These are phyloP conservation scores for Scleroderma citrinum DNA, from an alignment of 768 basidiomycete species.

Conservation along the genomic window DNA sequence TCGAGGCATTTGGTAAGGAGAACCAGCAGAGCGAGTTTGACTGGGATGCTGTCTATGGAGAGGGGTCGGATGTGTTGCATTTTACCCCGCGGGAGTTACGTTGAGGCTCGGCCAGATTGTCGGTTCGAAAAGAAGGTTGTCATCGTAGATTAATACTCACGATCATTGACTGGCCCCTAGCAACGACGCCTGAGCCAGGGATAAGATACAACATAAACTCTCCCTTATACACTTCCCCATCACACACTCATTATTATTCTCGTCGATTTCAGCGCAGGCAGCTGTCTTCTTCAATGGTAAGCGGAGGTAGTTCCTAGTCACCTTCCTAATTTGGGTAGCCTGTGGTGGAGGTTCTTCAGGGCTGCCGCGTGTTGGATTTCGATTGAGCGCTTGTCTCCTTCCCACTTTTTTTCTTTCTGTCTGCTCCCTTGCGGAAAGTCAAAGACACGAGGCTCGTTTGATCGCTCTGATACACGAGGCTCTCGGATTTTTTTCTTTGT, in stretches of 20 bases:
- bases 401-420: conserved; percentile 13
- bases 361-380: conserved; percentile 24
- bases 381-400: conserved; percentile 11
- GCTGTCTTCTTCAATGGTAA: conserved; percentile 19
- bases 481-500: conserved; percentile 9
- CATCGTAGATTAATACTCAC: neutral
- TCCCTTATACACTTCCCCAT: no score
- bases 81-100: conserved; percentile 26
- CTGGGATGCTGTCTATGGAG: conserved; percentile 62
- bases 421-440: conserved; percentile 34
- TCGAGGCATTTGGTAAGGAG: conserved; percentile 67
- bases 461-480: conserved; percentile 45
- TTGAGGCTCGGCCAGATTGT: no score
- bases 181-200: neutral
- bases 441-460: conserved; percentile 44
- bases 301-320: conserved; percentile 14
- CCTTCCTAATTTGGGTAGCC: conserved; percentile 25
- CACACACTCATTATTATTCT: conserved; percentile 1
- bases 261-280: conserved; percentile 10
- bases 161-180: no score
- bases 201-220: no score
- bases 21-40: conserved; percentile 66
- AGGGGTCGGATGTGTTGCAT: conserved; percentile 67
- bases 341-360: conserved; percentile 31
- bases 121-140: no score